These are phyloP conservation scores for Gyromitra esculenta DNA, from an alignment of 2,329 filamentous ascomycete species.

Conservation along the genomic window DNA sequence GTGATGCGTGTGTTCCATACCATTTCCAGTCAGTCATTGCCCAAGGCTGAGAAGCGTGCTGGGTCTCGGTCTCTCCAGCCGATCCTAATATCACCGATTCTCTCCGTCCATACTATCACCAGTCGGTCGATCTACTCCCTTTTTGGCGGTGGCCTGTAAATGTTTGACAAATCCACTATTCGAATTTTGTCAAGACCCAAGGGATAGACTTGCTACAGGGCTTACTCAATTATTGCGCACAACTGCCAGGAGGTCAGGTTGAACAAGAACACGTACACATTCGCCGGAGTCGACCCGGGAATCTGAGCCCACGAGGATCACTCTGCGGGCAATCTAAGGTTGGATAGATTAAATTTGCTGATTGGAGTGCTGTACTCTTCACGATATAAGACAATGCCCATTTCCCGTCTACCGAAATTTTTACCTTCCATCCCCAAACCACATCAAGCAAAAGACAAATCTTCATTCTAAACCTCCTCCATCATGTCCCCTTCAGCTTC, in stretches of 20 bases:
- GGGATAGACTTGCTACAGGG: conserved; percentile 7
- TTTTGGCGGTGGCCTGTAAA: neutral
- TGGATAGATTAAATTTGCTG: conserved; percentile 22
- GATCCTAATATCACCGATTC: conserved; percentile 7
- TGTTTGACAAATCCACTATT: conserved; percentile 10
- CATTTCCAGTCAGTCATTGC: conserved; percentile 16
- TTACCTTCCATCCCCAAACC: neutral
- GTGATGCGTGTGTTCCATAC: neutral
- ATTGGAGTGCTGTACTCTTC: conserved; percentile 25
- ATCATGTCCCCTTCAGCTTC: conserved; percentile 32
- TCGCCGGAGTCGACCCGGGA: conserved; percentile 1
- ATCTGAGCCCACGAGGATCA: conserved; percentile 18
- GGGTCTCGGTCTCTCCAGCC: conserved; percentile 13
- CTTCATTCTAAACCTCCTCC: neutral
- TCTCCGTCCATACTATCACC: neutral
- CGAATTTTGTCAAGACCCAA: neutral
- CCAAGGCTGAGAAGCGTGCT: conserved; percentile 29
- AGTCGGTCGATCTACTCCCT: conserved; percentile 31
- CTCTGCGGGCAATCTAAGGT: conserved; percentile 22
- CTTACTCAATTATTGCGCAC: conserved; percentile 23
- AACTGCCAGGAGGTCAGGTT: neutral
- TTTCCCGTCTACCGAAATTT: conserved; percentile 21
- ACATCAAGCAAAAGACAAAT: neutral
- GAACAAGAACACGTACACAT: neutral
- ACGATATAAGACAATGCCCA: conserved; percentile 43